Base-by-base conservation (phyloP, 2,329 filamentous ascomycete species). In the Monosporascus sp. region DNA sequence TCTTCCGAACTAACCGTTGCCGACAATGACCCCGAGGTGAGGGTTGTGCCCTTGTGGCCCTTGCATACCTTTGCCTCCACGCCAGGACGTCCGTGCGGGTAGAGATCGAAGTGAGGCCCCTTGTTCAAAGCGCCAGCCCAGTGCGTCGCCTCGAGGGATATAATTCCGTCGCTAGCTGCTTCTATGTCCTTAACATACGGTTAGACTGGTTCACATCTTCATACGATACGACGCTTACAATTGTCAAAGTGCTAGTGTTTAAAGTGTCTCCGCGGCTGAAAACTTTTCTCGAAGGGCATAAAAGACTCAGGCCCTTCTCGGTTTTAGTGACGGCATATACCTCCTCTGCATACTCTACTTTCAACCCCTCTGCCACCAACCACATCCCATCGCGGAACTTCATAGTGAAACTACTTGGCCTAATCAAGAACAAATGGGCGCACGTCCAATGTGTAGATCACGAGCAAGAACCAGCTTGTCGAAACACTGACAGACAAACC, bases 311-410 rank as follows among this genome's bases (percentile, higher is more conserved):
- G 7, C 76, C 76, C 56, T 75, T 77, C 6, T 73, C 72, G 50
- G 73, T 76, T 48, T 75, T 67, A 5, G 72, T 76, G 50, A 79
- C 70, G 8, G 76, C 74, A 63, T 83, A 79, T 17, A 87, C 73
- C 56, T 87, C 83, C 68, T 87, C 84, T 37, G 84, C 85, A 60
- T 87, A 87, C 63, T 86, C 81, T 26, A 84, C 75, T 49, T 75
- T 74, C 65, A 84, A 77, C 56, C 78, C 80, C 67, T 84, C 79
- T 53, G 79, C 82, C 43, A 78, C 75, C 48, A 87, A 72, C 85
- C 85, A 88, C 84, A 87, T 85, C 59, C 80, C 80, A 78, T 84
- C 80, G 58, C 80, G 79, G 61, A 84, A 83, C 71, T 81, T 83
- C 81, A 84, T 84, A 44, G 60, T 67, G 44, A 43, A 46, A 38